phyloP scores from a whole-genome alignment of 768 basidiomycete genomes.

The Termitomyces sp. region DNA sequence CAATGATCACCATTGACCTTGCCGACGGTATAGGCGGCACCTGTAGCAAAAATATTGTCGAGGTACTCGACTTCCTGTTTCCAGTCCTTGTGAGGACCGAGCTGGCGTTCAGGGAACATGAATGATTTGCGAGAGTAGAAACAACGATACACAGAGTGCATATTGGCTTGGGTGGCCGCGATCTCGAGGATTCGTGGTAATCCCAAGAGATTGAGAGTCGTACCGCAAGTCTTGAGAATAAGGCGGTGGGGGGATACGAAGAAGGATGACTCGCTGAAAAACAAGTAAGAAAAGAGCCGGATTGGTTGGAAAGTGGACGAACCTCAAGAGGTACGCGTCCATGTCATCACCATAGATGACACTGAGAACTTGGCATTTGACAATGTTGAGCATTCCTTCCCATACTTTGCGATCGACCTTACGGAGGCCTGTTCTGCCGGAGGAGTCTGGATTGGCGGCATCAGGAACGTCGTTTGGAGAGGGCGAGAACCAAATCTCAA shows the following conservation, averaged over 20 bases:
- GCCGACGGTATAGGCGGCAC: conserved; percentile 94
- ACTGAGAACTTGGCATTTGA: conserved; percentile 94
- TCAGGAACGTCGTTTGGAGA: conserved; percentile 56
- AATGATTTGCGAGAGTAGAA: conserved; percentile 99
- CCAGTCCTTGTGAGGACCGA: conserved; percentile 93
- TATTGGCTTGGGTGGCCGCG: conserved; percentile 62
- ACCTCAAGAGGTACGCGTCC: conserved; percentile 97
- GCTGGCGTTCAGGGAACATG: conserved; percentile 98
- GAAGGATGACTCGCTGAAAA: conserved; percentile 89
- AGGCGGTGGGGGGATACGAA: conserved; percentile 93
- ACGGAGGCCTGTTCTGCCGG: conserved; percentile 66
- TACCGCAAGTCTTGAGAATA: conserved; percentile 98
- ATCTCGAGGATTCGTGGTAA: conserved; percentile 94
- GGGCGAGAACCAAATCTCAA: conserved; percentile 97
- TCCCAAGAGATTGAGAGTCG: conserved; percentile 94
- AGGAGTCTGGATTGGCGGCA: conserved; percentile 24
- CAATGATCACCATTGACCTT: conserved; percentile 99
- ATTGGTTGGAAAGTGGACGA: conserved; percentile 19
- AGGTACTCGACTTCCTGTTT: conserved; percentile 87
- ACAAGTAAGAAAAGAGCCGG: conserved; percentile 9
- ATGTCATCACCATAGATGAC: conserved; percentile 83
- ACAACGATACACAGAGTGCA: conserved; percentile 76
- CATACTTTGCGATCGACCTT: conserved; percentile 71
- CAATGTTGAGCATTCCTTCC: conserved; percentile 97
- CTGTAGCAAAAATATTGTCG: conserved; percentile 83